Evolutionary conservation across 371 early-diverging fungal species (phyloP).

Genomic region (Coemansia sp.): DNA sequence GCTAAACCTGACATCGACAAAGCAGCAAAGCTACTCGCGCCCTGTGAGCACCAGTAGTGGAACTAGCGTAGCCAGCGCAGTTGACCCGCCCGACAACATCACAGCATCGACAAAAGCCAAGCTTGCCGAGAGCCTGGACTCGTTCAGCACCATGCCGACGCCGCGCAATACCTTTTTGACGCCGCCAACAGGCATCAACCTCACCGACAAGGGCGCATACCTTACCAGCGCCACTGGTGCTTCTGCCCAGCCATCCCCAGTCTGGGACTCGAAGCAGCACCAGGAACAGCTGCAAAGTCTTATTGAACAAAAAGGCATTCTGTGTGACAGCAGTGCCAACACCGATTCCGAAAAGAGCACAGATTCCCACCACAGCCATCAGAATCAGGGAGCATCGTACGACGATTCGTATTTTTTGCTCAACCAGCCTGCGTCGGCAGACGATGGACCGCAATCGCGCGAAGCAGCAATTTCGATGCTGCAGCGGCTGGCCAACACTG

Average conservation of each 20-base stretch:
- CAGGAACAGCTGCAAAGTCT: slow-evolving; percentile 38
- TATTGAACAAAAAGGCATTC: slow-evolving; percentile 28
- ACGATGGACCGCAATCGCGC: slow-evolving; percentile 26
- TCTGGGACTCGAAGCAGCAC: slow-evolving; percentile 37
- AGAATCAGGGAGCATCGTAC: slow-evolving; percentile 18
- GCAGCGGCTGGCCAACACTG: slow-evolving; percentile 19
- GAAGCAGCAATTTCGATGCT: slow-evolving; percentile 32
- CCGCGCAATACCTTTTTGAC: slow-evolving; percentile 45
- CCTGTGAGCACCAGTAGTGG: slow-evolving; percentile 48
- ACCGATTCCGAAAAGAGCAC: neutral
- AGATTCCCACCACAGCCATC: neutral
- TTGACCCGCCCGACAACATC: slow-evolving; percentile 7
- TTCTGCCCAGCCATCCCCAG: neutral
- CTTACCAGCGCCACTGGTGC: neutral
- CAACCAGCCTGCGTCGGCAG: neutral
- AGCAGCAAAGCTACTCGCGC: slow-evolving; percentile 25
- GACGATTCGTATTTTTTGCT: slow-evolving; percentile 46
- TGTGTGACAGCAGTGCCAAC: neutral
- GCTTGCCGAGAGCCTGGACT: slow-evolving; percentile 32
- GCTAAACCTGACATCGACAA: slow-evolving; percentile 10
- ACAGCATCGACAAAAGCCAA: neutral
- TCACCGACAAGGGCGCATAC: slow-evolving; percentile 17
- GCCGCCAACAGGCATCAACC: slow-evolving; percentile 43
- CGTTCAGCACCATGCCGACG: slow-evolving; percentile 47
- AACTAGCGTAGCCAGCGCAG: slow-evolving; percentile 34